Conservation (phyloP, 177 flowering plant genomes). For the Vitis hybrid region DNA sequence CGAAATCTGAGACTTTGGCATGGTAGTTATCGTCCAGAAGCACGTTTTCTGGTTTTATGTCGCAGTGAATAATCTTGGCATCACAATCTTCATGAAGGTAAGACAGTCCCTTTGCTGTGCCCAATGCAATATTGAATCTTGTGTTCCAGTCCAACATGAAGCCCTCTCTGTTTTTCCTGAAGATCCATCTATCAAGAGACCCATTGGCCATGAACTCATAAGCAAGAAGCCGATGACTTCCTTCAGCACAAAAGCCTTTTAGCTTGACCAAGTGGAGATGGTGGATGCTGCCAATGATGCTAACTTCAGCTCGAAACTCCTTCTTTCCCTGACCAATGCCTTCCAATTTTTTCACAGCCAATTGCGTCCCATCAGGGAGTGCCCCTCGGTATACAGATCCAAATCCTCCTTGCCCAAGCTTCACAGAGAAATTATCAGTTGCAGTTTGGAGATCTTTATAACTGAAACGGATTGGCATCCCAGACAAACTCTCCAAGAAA, state of each 20-base stretch:
- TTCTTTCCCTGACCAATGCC: constrained; percentile 72
- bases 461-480: constrained; percentile 57
- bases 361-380: constrained; percentile 46
- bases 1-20: constrained; percentile 70
- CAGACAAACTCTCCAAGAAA: constrained; percentile 49
- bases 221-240: constrained; percentile 52
- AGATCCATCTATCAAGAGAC: constrained; percentile 62
- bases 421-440: constrained; percentile 48
- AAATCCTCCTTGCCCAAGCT: constrained; percentile 73
- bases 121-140: constrained; percentile 54
- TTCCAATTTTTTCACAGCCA: constrained; percentile 66
- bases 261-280: constrained; percentile 58
- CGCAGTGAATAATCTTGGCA: constrained; percentile 60
- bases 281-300: constrained; percentile 68
- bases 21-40: constrained; percentile 51
- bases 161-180: constrained; percentile 32
- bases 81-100: constrained; percentile 28
- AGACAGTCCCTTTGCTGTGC: constrained; percentile 59
- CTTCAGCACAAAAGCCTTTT: constrained; percentile 62
- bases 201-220: constrained; percentile 67
- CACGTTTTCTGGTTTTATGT: constrained; percentile 69
- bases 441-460: constrained; percentile 58
- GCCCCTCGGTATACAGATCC: constrained; percentile 60
- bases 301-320: constrained; percentile 66
- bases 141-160: constrained; percentile 53